These are phyloP conservation scores for Solanum verrucosum DNA, from an alignment of 257 asterid species.

Conservation along the genomic window DNA sequence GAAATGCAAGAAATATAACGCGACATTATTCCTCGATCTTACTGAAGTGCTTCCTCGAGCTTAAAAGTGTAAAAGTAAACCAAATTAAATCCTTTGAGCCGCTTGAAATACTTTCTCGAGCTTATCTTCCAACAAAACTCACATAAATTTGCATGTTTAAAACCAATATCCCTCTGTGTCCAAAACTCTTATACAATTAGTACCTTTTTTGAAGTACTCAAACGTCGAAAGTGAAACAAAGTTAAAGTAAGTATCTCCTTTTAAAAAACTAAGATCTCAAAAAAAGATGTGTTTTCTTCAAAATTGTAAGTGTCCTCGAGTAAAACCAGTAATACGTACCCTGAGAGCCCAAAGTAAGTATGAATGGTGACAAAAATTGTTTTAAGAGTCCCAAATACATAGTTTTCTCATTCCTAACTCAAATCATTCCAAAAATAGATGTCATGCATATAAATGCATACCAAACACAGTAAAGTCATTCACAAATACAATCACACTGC, in stretches of 20 bases:
- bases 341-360: neutral
- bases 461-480: neutral
- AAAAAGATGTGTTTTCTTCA: neutral
- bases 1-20: too few species aligned
- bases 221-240: neutral
- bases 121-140: neutral
- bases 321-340: neutral
- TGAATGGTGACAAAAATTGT: too few species aligned
- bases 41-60: neutral
- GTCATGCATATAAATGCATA: neutral
- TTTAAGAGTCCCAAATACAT: neutral
- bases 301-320: neutral
- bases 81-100: neutral
- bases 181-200: neutral
- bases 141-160: neutral
- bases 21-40: neutral
- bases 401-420: neutral
- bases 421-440: neutral
- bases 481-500: neutral
- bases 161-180: neutral
- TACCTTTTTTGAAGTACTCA: neutral
- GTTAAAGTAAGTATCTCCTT: neutral
- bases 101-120: too few species aligned
- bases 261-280: too few species aligned
- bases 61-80: neutral